Percentiles rank a stretch among this genome's conserved stretches.
These are phyloP conservation scores for Centella asiatica DNA, from an alignment of 129 eudicot genomes.

Conservation along the genomic window DNA sequence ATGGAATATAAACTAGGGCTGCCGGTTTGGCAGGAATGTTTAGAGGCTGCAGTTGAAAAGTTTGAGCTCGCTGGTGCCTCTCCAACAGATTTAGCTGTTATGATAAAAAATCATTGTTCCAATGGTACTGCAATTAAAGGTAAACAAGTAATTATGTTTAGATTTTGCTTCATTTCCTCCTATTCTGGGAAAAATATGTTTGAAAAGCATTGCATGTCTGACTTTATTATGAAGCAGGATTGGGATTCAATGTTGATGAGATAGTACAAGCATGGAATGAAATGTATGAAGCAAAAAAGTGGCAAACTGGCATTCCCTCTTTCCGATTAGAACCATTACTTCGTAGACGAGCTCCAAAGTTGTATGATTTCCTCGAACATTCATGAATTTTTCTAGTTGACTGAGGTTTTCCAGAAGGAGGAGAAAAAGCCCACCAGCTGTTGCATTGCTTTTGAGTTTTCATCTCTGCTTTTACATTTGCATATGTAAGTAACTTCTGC, in stretches of 20 bases:
- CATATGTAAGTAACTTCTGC: slow-evolving; percentile 21
- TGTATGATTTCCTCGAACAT: slow-evolving; percentile 56
- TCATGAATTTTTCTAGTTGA: slow-evolving; percentile 31
- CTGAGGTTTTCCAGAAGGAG: slow-evolving; percentile 14
- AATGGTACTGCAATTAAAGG: slow-evolving; percentile 67
- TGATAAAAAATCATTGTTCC: slow-evolving; percentile 91
- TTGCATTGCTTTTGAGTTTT: slow-evolving; percentile 6
- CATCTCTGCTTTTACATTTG: slow-evolving; percentile 3
- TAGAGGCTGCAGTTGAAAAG: slow-evolving; percentile 79
- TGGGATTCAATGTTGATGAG: slow-evolving; percentile 80
- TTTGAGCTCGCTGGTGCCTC: slow-evolving; percentile 92
- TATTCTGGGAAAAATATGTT: neutral
- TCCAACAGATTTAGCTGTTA: slow-evolving; percentile 73
- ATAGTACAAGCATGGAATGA: slow-evolving; percentile 95
- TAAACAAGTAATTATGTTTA: slow-evolving; percentile 9
- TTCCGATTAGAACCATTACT: slow-evolving; percentile 71
- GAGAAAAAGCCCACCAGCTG: neutral
- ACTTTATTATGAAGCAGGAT: slow-evolving; percentile 32
- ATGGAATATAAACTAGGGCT: slow-evolving; percentile 72
- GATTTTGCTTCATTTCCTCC: slow-evolving; percentile 1
- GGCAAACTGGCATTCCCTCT: slow-evolving; percentile 60
- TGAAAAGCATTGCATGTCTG: neutral
- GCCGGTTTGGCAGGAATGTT: slow-evolving; percentile 82
- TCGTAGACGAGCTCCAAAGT: slow-evolving; percentile 67
- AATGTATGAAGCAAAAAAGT: slow-evolving; percentile 79